Conservation (phyloP, 1,284 basidiomycete species). For the Cystobasidium slooffiae region DNA sequence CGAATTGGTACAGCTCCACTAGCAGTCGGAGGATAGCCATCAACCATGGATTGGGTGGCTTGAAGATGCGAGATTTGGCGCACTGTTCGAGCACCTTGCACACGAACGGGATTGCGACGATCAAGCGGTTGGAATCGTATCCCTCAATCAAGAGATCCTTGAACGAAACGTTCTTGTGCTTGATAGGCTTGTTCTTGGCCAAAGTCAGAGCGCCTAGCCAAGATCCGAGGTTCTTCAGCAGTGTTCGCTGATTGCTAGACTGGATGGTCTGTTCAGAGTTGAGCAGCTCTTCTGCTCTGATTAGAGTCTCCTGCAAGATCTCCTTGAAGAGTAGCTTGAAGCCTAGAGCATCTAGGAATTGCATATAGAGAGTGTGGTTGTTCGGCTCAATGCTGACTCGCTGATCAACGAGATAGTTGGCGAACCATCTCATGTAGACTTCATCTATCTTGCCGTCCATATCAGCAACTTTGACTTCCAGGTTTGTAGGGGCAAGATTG, state of each 20-base stretch:
- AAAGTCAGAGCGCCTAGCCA: constrained; percentile 96
- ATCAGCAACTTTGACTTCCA: constrained; percentile 81
- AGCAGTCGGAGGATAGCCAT: constrained; percentile 92
- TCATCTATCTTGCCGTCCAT: constrained; percentile 81
- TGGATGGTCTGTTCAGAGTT: constrained; percentile 91
- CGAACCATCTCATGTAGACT: constrained; percentile 89
- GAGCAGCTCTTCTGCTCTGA: constrained; percentile 81
- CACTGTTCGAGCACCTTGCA: constrained; percentile 96
- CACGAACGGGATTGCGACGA: constrained; percentile 96
- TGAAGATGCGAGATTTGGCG: constrained; percentile 86
- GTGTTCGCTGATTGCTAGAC: constrained; percentile 79
- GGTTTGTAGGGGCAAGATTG: constrained; percentile 93
- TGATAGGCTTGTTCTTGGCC: constrained; percentile 88
- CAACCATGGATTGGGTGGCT: constrained; percentile 96
- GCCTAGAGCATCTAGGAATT: constrained; percentile 84
- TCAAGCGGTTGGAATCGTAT: constrained; percentile 86
- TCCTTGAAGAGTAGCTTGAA: constrained; percentile 68
- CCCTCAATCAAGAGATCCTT: constrained; percentile 96
- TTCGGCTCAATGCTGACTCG: constrained; percentile 96
- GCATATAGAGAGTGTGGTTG: constrained; percentile 92
- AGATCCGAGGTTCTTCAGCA: constrained; percentile 90
- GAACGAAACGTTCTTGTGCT: constrained; percentile 90
- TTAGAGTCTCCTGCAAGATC: constrained; percentile 89
- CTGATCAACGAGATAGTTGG: constrained; percentile 94
- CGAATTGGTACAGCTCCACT: constrained; percentile 94